phyloP scores from a whole-genome alignment of 2,329 filamentous ascomycete species.

The Fusarium camptoceras region DNA sequence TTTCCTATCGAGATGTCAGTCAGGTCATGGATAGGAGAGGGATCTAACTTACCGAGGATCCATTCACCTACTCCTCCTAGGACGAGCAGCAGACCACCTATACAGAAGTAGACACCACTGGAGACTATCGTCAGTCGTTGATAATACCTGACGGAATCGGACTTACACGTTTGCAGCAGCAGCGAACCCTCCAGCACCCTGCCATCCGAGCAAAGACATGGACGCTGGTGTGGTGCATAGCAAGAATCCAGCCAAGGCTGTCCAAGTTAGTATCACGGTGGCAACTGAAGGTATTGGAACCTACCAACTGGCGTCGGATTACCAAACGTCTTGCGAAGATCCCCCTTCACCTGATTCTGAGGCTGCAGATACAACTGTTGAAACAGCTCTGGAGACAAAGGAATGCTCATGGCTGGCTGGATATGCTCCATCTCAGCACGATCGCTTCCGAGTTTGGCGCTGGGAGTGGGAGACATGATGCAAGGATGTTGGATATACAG shows the following conservation, averaged over 20 bases:
- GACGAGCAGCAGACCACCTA: constrained; percentile 60
- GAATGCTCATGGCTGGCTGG: constrained; percentile 55
- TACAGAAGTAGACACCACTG: constrained; percentile 55
- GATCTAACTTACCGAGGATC: constrained; percentile 52
- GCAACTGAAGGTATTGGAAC: fast-evolving
- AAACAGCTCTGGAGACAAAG: constrained; percentile 63
- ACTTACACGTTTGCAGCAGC: constrained; percentile 50
- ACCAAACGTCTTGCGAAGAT: constrained; percentile 62
- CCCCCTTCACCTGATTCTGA: constrained; percentile 58
- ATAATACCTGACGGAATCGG: too few species aligned
- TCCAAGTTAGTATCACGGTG: fast-evolving
- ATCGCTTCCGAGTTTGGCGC: constrained; percentile 22
- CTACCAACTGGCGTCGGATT: constrained; percentile 63
- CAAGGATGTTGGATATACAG: background rate
- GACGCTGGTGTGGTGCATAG: constrained; percentile 48
- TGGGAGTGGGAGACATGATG: constrained; percentile 25
- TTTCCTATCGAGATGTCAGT: constrained; percentile 51
- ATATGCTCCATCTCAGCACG: constrained; percentile 41
- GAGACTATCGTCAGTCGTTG: background rate
- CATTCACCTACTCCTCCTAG: constrained; percentile 63
- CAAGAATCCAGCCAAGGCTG: constrained; percentile 48
- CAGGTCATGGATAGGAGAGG: fast-evolving
- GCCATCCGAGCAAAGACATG: constrained; percentile 48
- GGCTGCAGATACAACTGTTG: constrained; percentile 66
- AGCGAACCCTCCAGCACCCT: constrained; percentile 47